Evolutionary conservation across 2,329 filamentous ascomycete genomes (phyloP).

Genomic region (Pseudogymnoascus sp.): DNA sequence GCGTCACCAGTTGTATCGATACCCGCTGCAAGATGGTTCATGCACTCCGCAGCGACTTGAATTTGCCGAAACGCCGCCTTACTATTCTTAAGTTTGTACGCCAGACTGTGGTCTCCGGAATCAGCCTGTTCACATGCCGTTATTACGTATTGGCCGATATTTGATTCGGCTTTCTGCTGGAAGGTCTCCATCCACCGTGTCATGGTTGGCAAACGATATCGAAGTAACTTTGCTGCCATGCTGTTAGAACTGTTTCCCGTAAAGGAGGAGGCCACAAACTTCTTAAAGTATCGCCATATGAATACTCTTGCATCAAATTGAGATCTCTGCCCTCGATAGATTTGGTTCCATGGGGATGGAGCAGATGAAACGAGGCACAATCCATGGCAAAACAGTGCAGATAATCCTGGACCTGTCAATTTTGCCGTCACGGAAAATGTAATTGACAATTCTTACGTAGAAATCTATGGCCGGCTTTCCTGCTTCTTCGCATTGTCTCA

Average conservation of each 20-base stretch:
- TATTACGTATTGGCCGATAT: slow-evolving; percentile 41
- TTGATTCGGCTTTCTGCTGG: not conserved
- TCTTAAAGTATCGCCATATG: slow-evolving; percentile 60
- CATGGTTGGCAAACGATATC: slow-evolving; percentile 27
- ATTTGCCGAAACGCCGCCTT: slow-evolving; percentile 40
- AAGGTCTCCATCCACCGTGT: slow-evolving; percentile 24
- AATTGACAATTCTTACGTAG: slow-evolving; percentile 42
- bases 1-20: slow-evolving; percentile 67
- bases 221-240: not conserved
- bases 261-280: slow-evolving; percentile 37
- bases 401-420: slow-evolving; percentile 15
- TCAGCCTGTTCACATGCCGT: slow-evolving; percentile 40
- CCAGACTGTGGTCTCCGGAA: slow-evolving; percentile 47
- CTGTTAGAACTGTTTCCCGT: not conserved
- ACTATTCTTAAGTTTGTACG: slow-evolving; percentile 52
- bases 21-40: slow-evolving; percentile 65
- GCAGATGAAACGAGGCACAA: slow-evolving; percentile 62
- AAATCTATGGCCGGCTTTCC: slow-evolving; percentile 46
- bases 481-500: slow-evolving; percentile 43
- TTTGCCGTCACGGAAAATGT: not conserved
- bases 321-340: slow-evolving; percentile 53
- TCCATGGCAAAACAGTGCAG: slow-evolving; percentile 64
- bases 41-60: slow-evolving; percentile 59
- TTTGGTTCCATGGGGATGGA: slow-evolving; percentile 57
- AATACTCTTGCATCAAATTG: slow-evolving; percentile 61